Evolutionary conservation across 805 yeast genomes (phyloP), one percentile per base, ranked within the genome.

Genomic region (Saccharomycopsis vini): DNA sequence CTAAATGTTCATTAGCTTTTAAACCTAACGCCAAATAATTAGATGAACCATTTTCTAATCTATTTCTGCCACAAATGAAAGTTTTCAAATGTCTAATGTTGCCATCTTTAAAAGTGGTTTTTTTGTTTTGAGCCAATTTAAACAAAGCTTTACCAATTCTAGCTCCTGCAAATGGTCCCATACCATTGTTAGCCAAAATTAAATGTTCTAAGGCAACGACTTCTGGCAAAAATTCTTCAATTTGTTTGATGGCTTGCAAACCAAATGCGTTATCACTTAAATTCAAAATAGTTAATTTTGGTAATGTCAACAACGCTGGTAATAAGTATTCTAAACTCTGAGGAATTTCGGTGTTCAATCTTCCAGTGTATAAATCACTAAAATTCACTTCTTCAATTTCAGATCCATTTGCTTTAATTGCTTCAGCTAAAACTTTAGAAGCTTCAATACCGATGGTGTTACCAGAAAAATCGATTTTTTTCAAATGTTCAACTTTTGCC

Each of bases 151-250:
- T 77, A 48, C 97, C 99, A 50, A 92, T 84, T 60, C 95, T 76
- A 45, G 90, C 81, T 55, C 99, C 98, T 1, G 97, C 95, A 60
- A 83, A 83, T 21, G 99, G 99, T 29, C 99, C 99, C 78, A 92
- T 81, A 44, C 99, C 99, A 62, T 92, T 92, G 65, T 92, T 92
- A 38, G 96, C 81, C 50, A 92, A 69, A 52, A 86, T 79, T 61
- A 92, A 73, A 60, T 92, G 96, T 62, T 85, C 82, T 44, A 92
- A 66, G 21, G 94, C 78, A 15, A 76, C 72, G 29, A 90, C 95
- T 54, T 80, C 71, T 10, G 84, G 67, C 46, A 92, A 68, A 55
- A 80, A 88, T 22, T 68, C 71, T 59, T 92, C 95, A 44, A 92
- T 71, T 6, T 92, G 94, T 46, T 82, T 95, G 50, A 92, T 86